A percentile compares a stretch with the other conserved stretches of the same genome.
Conservation (phyloP, 257 asterid species). For the Coffea eugenioides region DNA sequence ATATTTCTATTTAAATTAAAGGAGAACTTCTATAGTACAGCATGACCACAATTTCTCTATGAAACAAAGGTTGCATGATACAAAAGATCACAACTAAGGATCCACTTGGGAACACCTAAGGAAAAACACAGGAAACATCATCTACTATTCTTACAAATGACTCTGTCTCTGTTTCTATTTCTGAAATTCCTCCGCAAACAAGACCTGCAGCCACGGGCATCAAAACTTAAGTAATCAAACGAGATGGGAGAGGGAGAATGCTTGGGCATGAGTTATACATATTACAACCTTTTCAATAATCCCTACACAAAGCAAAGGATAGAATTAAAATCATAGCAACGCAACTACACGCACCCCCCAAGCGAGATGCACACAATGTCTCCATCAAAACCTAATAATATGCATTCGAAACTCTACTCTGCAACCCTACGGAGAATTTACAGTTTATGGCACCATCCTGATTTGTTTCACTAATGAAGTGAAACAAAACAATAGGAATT, state of each 20-base stretch:
- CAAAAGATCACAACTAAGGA: slow-evolving; percentile 39
- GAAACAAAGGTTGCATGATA: slow-evolving; percentile 43
- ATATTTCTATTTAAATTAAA: slow-evolving; percentile 33
- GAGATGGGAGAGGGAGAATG: background rate
- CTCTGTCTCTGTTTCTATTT: slow-evolving; percentile 27
- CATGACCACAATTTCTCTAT: slow-evolving; percentile 38
- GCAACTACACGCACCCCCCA: background rate
- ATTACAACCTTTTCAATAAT: background rate
- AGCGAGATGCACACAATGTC: background rate
- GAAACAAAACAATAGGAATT: background rate
- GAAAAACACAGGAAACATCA: slow-evolving; percentile 31
- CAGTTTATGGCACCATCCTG: background rate
- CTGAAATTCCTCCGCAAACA: slow-evolving; percentile 14
- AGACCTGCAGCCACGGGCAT: slow-evolving; percentile 23
- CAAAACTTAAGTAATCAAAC: background rate
- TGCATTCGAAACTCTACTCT: background rate
- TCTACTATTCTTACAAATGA: slow-evolving; percentile 49
- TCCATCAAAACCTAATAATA: no score
- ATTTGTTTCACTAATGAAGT: background rate
- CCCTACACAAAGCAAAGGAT: background rate
- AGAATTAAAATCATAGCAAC: background rate
- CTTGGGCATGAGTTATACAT: no score
- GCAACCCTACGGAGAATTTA: background rate
- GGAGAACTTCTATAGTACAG: slow-evolving; percentile 10
- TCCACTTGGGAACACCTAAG: slow-evolving; percentile 32